Evolutionary conservation across 768 basidiomycete genomes (phyloP).

Genomic region (Sarcomyxa edulis): DNA sequence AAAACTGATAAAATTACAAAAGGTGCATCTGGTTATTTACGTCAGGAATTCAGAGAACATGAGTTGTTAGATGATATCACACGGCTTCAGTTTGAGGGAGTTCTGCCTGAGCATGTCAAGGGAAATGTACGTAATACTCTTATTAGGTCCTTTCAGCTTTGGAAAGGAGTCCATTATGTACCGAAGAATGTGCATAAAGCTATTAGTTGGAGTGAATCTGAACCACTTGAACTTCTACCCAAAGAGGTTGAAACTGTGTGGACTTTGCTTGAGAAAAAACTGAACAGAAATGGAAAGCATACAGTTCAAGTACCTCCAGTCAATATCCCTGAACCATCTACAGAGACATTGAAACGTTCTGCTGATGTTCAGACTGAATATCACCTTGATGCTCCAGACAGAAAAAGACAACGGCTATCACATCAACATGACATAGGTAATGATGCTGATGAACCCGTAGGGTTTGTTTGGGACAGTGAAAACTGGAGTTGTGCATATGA

Average conservation of each 20-base stretch:
- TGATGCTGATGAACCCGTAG: slow-evolving; percentile 2
- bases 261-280: slow-evolving; percentile 1
- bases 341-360: slow-evolving; percentile 3
- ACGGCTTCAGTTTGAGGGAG: slow-evolving; percentile 12
- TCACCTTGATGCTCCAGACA: background rate
- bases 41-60: slow-evolving; percentile 28
- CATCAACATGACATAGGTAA: background rate
- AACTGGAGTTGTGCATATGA: slow-evolving; percentile 30
- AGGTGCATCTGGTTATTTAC: slow-evolving; percentile 17
- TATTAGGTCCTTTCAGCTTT: slow-evolving; percentile 13
- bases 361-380: background rate
- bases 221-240: slow-evolving; percentile 11
- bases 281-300: slow-evolving; percentile 3
- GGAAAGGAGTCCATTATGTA: slow-evolving; percentile 16
- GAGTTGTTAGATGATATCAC: slow-evolving; percentile 31
- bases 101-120: slow-evolving; percentile 10
- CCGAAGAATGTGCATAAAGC: slow-evolving; percentile 13
- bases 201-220: slow-evolving; percentile 12
- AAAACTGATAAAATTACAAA: slow-evolving; percentile 17
- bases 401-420: background rate
- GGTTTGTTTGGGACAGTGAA: slow-evolving; percentile 14
- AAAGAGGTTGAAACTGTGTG: background rate
- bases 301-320: background rate
- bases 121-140: slow-evolving; percentile 15
- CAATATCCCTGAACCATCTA: background rate